Evolutionary conservation across 1,284 basidiomycete species (phyloP).

Genomic region (Naganishia liquefaciens): DNA sequence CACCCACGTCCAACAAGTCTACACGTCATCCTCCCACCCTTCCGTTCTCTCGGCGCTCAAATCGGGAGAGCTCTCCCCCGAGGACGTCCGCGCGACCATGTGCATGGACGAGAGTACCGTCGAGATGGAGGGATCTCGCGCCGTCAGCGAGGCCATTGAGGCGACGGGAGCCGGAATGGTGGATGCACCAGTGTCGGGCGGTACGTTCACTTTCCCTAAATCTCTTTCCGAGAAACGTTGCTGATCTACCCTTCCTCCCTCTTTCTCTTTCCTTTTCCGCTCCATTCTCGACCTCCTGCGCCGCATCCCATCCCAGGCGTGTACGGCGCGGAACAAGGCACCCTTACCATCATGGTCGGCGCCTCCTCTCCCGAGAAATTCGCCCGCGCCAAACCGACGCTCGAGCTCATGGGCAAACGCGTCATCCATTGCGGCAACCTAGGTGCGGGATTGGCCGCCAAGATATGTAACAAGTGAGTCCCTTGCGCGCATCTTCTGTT

Average conservation of each 20-base stretch:
- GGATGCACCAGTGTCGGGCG: slow-evolving; percentile 88
- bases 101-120: slow-evolving; percentile 86
- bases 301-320: slow-evolving; percentile 60
- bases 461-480: slow-evolving; percentile 84
- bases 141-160: slow-evolving; percentile 63
- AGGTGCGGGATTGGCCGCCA: slow-evolving; percentile 79
- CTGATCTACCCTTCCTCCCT: neutral
- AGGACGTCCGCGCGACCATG: slow-evolving; percentile 56
- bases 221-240: slow-evolving; percentile 12
- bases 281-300: neutral
- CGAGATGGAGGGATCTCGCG: slow-evolving; percentile 70
- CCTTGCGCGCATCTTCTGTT: slow-evolving; percentile 57
- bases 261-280: neutral
- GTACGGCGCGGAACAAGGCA: slow-evolving; percentile 77
- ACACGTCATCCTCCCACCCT: slow-evolving; percentile 44
- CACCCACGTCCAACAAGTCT: slow-evolving; percentile 74
- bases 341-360: slow-evolving; percentile 89
- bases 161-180: slow-evolving; percentile 71
- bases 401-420: slow-evolving; percentile 69
- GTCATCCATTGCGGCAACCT: slow-evolving; percentile 83
- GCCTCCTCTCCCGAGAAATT: slow-evolving; percentile 64
- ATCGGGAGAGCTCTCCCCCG: slow-evolving; percentile 37
- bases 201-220: slow-evolving; percentile 53
- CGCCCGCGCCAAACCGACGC: slow-evolving; percentile 61
- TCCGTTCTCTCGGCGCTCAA: slow-evolving; percentile 30